Percentiles rank a stretch among this genome's conserved stretches.
Conservation (phyloP, 768 basidiomycete species). For the Russula compacta region DNA sequence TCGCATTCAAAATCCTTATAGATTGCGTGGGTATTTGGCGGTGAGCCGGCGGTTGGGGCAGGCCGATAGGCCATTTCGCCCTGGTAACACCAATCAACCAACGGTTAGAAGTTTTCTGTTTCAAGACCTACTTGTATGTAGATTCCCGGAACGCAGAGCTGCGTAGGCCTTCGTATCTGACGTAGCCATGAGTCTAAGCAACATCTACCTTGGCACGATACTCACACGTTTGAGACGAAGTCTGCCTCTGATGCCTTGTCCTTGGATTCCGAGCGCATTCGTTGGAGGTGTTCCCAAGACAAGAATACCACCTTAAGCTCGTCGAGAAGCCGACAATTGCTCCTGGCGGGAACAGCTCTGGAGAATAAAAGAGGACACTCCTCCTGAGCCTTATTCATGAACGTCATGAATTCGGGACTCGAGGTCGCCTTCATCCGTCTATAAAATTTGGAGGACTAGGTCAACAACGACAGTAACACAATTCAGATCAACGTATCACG, state of each 20-base stretch:
- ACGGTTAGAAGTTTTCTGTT: slow-evolving; percentile 5
- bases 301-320: slow-evolving; percentile 34
- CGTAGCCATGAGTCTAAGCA: background rate
- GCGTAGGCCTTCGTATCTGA: slow-evolving; percentile 42
- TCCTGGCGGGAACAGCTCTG: slow-evolving; percentile 17
- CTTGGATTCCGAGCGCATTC: slow-evolving; percentile 34
- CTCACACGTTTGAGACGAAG: slow-evolving; percentile 46
- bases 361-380: slow-evolving; percentile 35
- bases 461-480: background rate
- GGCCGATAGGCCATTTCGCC: slow-evolving; percentile 39
- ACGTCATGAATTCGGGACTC: slow-evolving; percentile 25
- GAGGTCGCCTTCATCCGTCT: slow-evolving; percentile 23
- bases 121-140: slow-evolving; percentile 31
- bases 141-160: slow-evolving; percentile 36
- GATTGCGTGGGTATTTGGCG: slow-evolving; percentile 25
- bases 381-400: slow-evolving; percentile 29
- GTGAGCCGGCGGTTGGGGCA: slow-evolving; percentile 36
- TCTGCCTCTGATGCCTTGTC: slow-evolving; percentile 48
- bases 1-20: slow-evolving; percentile 36
- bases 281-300: slow-evolving; percentile 37
- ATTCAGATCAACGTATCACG: background rate
- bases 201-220: background rate
- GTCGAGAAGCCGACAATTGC: slow-evolving; percentile 26
- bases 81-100: slow-evolving; percentile 24
- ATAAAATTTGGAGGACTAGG: slow-evolving; percentile 24